A percentile compares a stretch with the other conserved stretches of the same genome.
Conservation (phyloP, 306 rosid species). For the Coriaria nepalensis region DNA sequence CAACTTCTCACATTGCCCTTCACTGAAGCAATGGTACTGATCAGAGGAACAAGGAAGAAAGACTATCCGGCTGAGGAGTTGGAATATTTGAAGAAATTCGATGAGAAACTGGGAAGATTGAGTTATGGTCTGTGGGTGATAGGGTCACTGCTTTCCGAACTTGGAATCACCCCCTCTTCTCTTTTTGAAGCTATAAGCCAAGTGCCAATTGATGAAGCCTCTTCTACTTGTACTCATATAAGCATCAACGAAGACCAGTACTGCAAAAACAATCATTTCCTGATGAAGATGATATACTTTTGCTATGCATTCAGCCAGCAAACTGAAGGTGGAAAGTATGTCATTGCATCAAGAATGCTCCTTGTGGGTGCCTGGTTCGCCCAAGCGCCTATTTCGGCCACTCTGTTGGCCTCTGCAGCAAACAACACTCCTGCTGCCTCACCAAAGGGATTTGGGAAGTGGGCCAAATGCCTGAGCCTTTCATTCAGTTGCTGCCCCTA, state of each 20-base stretch:
- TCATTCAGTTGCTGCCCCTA: conserved; percentile 26
- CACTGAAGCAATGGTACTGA: conserved; percentile 58
- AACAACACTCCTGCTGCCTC: conserved; percentile 25
- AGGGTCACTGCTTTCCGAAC: conserved; percentile 63
- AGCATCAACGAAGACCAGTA: conserved; percentile 53
- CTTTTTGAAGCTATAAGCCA: conserved; percentile 58
- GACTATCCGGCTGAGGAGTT: conserved; percentile 50
- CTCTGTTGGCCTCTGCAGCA: conserved; percentile 42
- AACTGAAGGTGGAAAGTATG: conserved; percentile 28
- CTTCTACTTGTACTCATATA: conserved; percentile 30
- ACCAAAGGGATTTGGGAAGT: conserved; percentile 34
- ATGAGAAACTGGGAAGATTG: conserved; percentile 59
- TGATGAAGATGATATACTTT: conserved; percentile 51
- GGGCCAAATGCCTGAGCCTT: conserved; percentile 32
- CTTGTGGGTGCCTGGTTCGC: conserved; percentile 73
- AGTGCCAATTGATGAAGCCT: conserved; percentile 28
- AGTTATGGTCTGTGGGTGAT: conserved; percentile 60
- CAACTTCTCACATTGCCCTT: conserved; percentile 49
- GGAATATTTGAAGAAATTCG: conserved; percentile 39
- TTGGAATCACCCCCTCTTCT: conserved; percentile 41
- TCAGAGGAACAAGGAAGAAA: conserved; percentile 55
- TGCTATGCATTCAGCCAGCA: conserved; percentile 41
- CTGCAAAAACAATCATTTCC: conserved; percentile 57
- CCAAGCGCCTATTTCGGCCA: conserved; percentile 45
- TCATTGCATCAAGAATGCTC: conserved; percentile 58